Base-by-base conservation (phyloP, 2,329 filamentous ascomycete genomes). In the Pseudonectria foliicola region DNA sequence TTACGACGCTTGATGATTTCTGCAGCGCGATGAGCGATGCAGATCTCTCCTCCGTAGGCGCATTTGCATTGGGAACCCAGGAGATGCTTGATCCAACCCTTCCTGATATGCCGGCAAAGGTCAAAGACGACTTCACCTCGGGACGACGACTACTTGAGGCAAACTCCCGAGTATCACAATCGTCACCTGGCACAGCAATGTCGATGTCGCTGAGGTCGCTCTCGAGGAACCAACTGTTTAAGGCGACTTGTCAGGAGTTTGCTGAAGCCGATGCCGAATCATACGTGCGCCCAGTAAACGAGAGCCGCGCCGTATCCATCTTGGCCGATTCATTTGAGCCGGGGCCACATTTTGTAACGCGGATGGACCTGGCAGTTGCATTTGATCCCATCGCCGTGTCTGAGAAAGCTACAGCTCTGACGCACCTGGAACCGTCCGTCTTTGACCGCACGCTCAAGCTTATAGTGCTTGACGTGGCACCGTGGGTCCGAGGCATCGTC, bases 401-500 rank as follows among this genome's bases (percentile, higher is more conserved):
- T 0, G 70, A 72, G 21, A 72, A 69, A 42, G 50, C 57, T 2
- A 42, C 53, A 35, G 31, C 45, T 13, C 49, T 49, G 12, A 45
- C 52, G 7, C 66, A 66, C 28, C 67, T 87, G 2, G 75, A 78
- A 24, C 70, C 82, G 0, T 89, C 85, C 0, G 77, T 82, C 1
- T 87, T 95, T 45, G 87, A 95, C 49, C 77, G 84, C 28, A 77
- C 78, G 0, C 64, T 83, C 49, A 57, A 60, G 1, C 66, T 80
- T 13, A 76, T 95, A 23, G 71, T 75, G 0, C 64, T 81, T 10
- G 92, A 98, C 44, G 68, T 96, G 2, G 89, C 88, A 0, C 92
- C 93, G 0, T 96, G 86, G 56, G 75, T 96, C n/a, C 83, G 93
- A 10, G 71, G 73, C 25, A 96, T 98, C 40, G 79, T 90, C 2